These are phyloP conservation scores for Lyophyllum shimeji DNA, from an alignment of 768 basidiomycete species.

Conservation along the genomic window DNA sequence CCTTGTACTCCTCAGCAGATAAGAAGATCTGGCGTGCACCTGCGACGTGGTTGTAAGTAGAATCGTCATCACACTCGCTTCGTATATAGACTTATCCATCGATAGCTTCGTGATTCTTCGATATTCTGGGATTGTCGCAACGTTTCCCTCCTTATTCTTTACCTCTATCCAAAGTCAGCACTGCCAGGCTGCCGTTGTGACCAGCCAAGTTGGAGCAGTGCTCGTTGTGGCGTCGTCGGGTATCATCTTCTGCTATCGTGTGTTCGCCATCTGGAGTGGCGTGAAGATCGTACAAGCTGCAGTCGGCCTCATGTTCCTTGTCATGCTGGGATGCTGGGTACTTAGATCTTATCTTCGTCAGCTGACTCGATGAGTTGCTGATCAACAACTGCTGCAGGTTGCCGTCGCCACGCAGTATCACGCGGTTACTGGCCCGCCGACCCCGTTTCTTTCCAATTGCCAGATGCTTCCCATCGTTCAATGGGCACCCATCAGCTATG, in stretches of 20 bases:
- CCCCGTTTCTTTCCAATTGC: constrained; percentile 33
- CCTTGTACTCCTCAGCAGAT: constrained; percentile 20
- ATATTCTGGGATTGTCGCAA: constrained; percentile 30
- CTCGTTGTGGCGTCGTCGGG: constrained; percentile 30
- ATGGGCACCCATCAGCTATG: constrained; percentile 34
- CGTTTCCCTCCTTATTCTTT: constrained; percentile 26
- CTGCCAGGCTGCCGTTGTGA: constrained; percentile 29
- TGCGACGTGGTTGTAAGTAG: constrained; percentile 29
- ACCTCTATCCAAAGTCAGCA: constrained; percentile 25
- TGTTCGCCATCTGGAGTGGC: constrained; percentile 32
- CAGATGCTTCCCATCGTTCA: constrained; percentile 27
- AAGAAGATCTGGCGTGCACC: constrained; percentile 26
- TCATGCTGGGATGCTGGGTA: constrained; percentile 33
- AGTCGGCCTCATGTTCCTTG: constrained; percentile 21
- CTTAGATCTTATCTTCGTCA: not conserved
- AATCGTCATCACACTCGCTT: not conserved
- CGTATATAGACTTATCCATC: not conserved
- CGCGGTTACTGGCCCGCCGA: constrained; percentile 21
- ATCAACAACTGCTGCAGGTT: constrained; percentile 19
- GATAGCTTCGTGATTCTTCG: constrained; percentile 31
- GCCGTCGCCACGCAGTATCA: constrained; percentile 30
- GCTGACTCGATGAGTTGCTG: not conserved
- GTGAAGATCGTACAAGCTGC: constrained; percentile 23
- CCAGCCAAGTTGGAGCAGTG: constrained; percentile 28
- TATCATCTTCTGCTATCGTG: constrained; percentile 31